Evolutionary conservation across 108 stramenopile species (phyloP), one percentile per base, ranked within the genome.

Genomic region (Seminavis robusta): DNA sequence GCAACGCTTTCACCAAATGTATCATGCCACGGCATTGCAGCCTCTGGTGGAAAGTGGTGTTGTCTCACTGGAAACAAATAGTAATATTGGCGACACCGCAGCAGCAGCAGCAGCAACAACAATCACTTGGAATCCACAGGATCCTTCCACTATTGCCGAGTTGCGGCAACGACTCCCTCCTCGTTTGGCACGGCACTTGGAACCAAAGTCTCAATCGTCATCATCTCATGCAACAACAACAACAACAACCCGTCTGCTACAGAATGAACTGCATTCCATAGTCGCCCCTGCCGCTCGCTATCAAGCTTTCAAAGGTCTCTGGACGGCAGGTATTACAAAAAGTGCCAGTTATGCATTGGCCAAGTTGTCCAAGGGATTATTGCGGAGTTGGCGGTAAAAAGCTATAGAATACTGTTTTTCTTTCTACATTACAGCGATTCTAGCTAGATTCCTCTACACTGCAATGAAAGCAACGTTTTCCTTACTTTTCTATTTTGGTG

Each of bases 221-320:
- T 29, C 15, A 6, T 10, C 8, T 6, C 8, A 24, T 9, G 17
- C 25, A 7, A 19, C 44, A 46, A 46, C 44, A n/a, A n/a, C 44
- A 46, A 9, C 44, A 20, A 46, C 44, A 46, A n/a, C 25, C 29
- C 7, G 29, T 54, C 34, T 9, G 39, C 7, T 67, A 24, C 45
- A 52, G 5, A 47, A 33, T n/a, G 53, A 39, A 25, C 34, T 92
- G 29, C 60, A 61, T 11, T 51, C 59, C 0, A 86, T 82, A 33
- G 87, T 93, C 20, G 80, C 77, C 23, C 78, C 83, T 0, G 79
- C 85, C 4, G 91, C 87, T 28, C 68, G 71, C 34, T 70, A 71
- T 52, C 91, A 93, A 81, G 77, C 82, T 31, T 36, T 84, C 41
- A 93, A 93, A 56, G 87, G 91, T 20, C 41, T 93, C 9, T 51